These are phyloP conservation scores for Choricystis sp. DNA, from an alignment of 139 green algal species.

Conservation along the genomic window DNA sequence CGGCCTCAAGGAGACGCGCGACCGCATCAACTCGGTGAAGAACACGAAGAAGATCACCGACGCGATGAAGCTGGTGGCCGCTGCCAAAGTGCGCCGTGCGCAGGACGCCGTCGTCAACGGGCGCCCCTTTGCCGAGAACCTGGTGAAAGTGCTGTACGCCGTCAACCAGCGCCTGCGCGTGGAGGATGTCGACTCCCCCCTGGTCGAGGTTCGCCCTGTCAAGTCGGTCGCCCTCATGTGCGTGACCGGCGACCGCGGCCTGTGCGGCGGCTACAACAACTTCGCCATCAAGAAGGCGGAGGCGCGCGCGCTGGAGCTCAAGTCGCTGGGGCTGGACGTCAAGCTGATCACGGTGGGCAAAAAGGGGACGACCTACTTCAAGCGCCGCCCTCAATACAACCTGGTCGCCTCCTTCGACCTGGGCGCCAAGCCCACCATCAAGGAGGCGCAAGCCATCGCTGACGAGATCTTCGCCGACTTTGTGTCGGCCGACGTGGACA, in stretches of 20 bases:
- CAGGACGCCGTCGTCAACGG: conserved; percentile 94
- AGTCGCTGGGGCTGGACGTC: conserved; percentile 58
- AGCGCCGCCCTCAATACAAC: conserved; percentile 66
- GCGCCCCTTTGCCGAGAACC: conserved; percentile 94
- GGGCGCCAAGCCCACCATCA: conserved; percentile 73
- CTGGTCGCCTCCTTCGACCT: conserved; percentile 57
- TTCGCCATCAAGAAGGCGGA: conserved; percentile 78
- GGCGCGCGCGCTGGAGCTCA: conserved; percentile 68
- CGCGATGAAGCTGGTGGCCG: conserved; percentile 89
- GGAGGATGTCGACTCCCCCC: conserved; percentile 94
- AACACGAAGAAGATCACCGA: conserved; percentile 99
- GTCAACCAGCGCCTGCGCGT: conserved; percentile 87
- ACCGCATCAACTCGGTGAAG: conserved; percentile 91
- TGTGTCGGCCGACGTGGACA: conserved; percentile 84
- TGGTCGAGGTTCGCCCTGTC: conserved; percentile 79
- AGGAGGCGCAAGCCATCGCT: conserved; percentile 91
- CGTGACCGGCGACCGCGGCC: conserved; percentile 89
- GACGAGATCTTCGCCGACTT: conserved; percentile 96
- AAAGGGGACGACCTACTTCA: conserved; percentile 89
- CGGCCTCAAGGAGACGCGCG: conserved; percentile 74
- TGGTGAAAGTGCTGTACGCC: conserved; percentile 96
- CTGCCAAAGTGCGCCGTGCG: conserved; percentile 83
- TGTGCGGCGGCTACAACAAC: conserved; percentile 99
- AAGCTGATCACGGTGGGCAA: conserved; percentile 77
- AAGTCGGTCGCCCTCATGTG: conserved; percentile 82